Percentiles rank a stretch among this genome's conserved stretches.
phyloP scores from a whole-genome alignment of 768 basidiomycete genomes.

The Leccinum longicurvipes region DNA sequence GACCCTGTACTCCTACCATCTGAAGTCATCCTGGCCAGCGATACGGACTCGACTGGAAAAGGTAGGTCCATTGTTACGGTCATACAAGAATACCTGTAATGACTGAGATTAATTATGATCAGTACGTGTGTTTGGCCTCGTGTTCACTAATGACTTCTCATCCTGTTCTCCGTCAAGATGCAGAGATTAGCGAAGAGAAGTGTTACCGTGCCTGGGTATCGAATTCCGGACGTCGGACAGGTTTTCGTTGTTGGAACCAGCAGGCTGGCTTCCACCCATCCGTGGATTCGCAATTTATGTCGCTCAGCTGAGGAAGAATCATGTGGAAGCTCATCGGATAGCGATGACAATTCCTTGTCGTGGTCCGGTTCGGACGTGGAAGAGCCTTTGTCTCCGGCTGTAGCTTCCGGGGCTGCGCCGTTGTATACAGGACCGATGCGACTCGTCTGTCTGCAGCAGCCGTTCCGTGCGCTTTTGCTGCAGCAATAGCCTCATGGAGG shows the following conservation, averaged over 20 bases:
- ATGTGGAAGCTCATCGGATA: background rate
- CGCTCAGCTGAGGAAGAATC: background rate
- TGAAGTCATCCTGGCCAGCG: too few relatives aligned
- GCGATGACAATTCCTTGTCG: background rate
- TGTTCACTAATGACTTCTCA: too few relatives aligned
- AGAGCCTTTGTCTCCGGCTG: background rate
- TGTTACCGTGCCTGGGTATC: background rate
- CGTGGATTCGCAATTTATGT: constrained; percentile 11
- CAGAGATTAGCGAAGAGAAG: background rate
- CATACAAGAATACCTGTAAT: too few relatives aligned
- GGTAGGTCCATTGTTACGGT: too few relatives aligned
- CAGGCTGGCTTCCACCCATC: constrained; percentile 4
- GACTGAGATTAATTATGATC: too few relatives aligned
- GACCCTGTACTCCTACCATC: too few relatives aligned
- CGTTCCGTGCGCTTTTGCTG: background rate
- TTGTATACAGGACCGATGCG: background rate
- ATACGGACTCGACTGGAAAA: too few relatives aligned
- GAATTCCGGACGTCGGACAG: constrained; percentile 1
- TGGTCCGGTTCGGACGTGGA: background rate
- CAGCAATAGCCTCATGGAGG: background rate
- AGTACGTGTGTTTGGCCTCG: too few relatives aligned
- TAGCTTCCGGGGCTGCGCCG: too few relatives aligned
- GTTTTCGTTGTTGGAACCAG: background rate
- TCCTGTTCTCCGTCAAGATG: constrained; percentile 3
- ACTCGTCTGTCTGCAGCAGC: background rate